These are phyloP conservation scores for Claviceps spartinae DNA, from an alignment of 2,329 filamentous ascomycete species.

Conservation along the genomic window DNA sequence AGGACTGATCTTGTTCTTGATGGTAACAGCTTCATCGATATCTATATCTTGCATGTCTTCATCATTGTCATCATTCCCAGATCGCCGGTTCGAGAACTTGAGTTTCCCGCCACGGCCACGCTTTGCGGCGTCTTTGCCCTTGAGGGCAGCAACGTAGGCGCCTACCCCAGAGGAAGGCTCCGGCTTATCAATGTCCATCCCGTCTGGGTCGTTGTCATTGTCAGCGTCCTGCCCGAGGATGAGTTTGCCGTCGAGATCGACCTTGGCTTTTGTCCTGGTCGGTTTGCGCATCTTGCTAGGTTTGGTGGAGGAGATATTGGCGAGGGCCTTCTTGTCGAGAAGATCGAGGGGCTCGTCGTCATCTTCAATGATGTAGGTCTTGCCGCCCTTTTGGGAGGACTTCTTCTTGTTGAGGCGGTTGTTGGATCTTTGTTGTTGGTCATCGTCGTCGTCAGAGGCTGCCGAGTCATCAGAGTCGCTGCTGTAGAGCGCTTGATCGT, in stretches of 20 bases:
- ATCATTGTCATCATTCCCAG: constrained; percentile 32
- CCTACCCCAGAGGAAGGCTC: constrained; percentile 50
- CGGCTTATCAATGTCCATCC: constrained; percentile 52
- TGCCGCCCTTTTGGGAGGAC: constrained; percentile 43
- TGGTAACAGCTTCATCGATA: constrained; percentile 35
- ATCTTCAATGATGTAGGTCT: constrained; percentile 83
- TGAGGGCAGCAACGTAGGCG: constrained; percentile 57
- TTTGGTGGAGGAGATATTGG: constrained; percentile 85
- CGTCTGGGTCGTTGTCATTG: constrained; percentile 33
- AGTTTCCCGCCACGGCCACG: constrained; percentile 53
- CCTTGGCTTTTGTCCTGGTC: constrained; percentile 48
- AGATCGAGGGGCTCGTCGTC: constrained; percentile 92
- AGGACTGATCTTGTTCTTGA: constrained; percentile 36
- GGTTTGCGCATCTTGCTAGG: constrained; percentile 51
- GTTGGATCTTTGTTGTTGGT: constrained; percentile 9
- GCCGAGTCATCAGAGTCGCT: constrained; percentile 46
- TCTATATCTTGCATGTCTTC: constrained; percentile 40
- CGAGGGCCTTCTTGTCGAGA: constrained; percentile 75
- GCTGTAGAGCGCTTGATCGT: constrained; percentile 91
- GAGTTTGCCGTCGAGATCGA: constrained; percentile 67
- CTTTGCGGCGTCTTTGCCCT: constrained; percentile 50
- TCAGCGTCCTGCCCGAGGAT: constrained; percentile 50
- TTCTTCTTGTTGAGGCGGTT: constrained; percentile 30
- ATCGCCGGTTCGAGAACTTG: constrained; percentile 55
- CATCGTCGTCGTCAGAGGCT: constrained; percentile 40